These are phyloP conservation scores for Coniochaeta sp. DNA, from an alignment of 2,329 filamentous ascomycete genomes.

Conservation along the genomic window DNA sequence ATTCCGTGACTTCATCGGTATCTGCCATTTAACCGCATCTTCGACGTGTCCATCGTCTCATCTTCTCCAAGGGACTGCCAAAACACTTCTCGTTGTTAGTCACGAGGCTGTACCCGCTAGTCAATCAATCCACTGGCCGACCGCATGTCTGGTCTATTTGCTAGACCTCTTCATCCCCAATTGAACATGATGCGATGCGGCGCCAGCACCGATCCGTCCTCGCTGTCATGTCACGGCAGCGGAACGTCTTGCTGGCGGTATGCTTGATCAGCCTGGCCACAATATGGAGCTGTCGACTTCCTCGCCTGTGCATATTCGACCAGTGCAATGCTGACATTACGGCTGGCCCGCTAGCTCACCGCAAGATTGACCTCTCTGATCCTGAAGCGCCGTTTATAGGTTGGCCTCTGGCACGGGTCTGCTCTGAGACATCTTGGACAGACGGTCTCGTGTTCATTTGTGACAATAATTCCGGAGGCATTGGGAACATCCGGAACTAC, in stretches of 20 bases:
- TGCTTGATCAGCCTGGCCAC: constrained; percentile 14
- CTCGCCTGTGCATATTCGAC: constrained; percentile 14
- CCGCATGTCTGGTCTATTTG: neutral
- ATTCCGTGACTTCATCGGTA: neutral
- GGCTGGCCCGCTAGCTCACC: constrained; percentile 3
- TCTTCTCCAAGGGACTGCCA: neutral
- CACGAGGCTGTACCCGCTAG: neutral
- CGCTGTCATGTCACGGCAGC: constrained; percentile 9
- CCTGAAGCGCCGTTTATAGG: constrained; percentile 33
- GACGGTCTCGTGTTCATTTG: constrained; percentile 37
- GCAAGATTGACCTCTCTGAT: constrained; percentile 24
- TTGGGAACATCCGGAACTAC: constrained; percentile 43
- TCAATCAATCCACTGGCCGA: neutral
- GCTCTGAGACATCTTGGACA: constrained; percentile 31
- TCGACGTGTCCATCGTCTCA: neutral
- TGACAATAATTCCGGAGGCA: constrained; percentile 42
- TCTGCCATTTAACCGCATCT: neutral
- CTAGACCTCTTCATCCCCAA: neutral
- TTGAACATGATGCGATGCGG: neutral
- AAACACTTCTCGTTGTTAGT: neutral
- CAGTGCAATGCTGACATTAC: constrained; percentile 6
- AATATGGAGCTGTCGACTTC: constrained; percentile 16
- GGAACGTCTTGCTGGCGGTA: constrained; percentile 12
- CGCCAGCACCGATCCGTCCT: neutral
- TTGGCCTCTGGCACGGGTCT: constrained; percentile 36